Evolutionary conservation across 768 basidiomycete genomes (phyloP).

Genomic region (Tulasnella sp.): DNA sequence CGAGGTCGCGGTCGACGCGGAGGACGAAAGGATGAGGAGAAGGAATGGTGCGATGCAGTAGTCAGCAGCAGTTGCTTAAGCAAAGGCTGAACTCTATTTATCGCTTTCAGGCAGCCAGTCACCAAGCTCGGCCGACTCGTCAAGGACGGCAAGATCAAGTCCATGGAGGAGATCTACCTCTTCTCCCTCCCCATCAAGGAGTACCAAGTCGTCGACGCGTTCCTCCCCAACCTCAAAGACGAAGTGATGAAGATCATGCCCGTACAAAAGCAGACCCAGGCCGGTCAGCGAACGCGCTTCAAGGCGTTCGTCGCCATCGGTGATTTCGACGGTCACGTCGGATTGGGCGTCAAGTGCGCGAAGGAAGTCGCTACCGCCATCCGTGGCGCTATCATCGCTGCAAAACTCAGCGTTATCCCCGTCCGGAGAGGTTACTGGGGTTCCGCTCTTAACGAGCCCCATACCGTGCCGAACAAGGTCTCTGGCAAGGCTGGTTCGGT

Average conservation of each 20-base stretch:
- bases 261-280: slow-evolving; percentile 99
- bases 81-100: neutral
- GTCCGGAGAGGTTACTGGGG: slow-evolving; percentile 99
- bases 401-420: slow-evolving; percentile 96
- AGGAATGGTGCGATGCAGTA: slow-evolving; percentile 77
- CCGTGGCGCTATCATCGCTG: slow-evolving; percentile 98
- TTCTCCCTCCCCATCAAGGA: slow-evolving; percentile 99
- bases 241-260: slow-evolving; percentile 99
- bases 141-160: slow-evolving; percentile 99
- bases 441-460: slow-evolving; percentile 96
- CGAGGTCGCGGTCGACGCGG: slow-evolving; percentile 86
- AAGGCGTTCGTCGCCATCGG: slow-evolving; percentile 99
- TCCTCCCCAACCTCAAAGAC: slow-evolving; percentile 98
- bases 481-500: slow-evolving; percentile 98
- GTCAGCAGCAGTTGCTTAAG: neutral
- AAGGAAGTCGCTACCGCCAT: slow-evolving; percentile 99
- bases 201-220: slow-evolving; percentile 98
- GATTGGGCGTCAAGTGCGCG: slow-evolving; percentile 98
- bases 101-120: slow-evolving; percentile 74
- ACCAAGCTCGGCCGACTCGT: slow-evolving; percentile 99
- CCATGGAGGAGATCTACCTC: slow-evolving; percentile 99
- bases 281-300: slow-evolving; percentile 99
- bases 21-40: slow-evolving; percentile 98
- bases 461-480: slow-evolving; percentile 98
- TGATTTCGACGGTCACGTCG: slow-evolving; percentile 97